Conservation (phyloP, 192 early-diverging fungal genomes). For the Umbelopsis sp. region DNA sequence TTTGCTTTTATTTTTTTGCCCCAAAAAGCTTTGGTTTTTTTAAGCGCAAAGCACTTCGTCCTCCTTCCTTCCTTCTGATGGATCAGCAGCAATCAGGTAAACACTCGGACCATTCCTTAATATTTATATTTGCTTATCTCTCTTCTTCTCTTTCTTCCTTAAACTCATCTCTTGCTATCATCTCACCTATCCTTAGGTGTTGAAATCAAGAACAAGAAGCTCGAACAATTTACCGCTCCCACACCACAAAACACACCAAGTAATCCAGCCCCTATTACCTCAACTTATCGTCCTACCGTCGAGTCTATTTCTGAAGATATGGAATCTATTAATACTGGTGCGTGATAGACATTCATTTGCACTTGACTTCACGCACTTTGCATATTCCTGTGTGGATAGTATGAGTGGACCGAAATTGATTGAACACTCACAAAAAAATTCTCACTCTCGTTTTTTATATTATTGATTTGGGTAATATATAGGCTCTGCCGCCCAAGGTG, state of each 20-base stretch:
- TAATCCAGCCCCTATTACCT: conserved; percentile 55
- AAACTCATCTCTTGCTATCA: neutral
- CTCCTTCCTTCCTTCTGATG: conserved; percentile 20
- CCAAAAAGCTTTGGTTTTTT: conserved; percentile 9
- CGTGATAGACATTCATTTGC: neutral
- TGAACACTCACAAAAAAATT: neutral
- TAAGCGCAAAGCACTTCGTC: conserved; percentile 11
- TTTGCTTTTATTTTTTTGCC: conserved; percentile 15
- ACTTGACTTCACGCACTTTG: neutral
- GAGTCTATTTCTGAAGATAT: conserved; percentile 54
- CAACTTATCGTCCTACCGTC: conserved; percentile 45
- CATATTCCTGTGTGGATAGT: neutral
- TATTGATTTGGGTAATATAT: neutral
- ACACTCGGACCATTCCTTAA: neutral
- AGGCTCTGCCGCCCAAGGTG: conserved; percentile 21
- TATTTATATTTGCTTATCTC: conserved; percentile 11
- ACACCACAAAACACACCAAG: conserved; percentile 61
- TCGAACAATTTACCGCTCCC: conserved; percentile 52
- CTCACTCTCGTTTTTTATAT: neutral
- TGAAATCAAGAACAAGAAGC: conserved; percentile 56
- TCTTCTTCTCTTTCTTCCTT: neutral
- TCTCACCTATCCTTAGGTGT: conserved; percentile 19
- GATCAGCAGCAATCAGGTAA: conserved; percentile 21
- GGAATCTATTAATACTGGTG: conserved; percentile 39
- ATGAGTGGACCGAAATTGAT: neutral